Evolutionary conservation across 164 flowering plant genomes (phyloP).

Genomic region (Taxillus chinensis): DNA sequence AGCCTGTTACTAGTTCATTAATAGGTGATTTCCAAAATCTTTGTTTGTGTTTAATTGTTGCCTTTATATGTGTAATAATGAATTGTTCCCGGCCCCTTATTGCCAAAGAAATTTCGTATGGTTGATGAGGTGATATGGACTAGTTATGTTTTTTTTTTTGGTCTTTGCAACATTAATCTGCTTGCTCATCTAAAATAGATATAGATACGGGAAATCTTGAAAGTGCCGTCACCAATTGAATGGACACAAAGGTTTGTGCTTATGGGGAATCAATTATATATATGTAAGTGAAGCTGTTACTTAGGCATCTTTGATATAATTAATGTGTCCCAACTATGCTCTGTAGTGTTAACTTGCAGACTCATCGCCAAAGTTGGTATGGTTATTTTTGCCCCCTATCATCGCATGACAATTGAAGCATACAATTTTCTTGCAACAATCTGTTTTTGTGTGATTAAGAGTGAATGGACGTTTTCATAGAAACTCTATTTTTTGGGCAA

Average conservation of each 20-base stretch:
- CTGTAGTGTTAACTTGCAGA: slow-evolving; percentile 40
- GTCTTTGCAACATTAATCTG: slow-evolving; percentile 72
- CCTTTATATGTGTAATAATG: too few species aligned
- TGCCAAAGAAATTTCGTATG: too few species aligned
- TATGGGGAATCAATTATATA: too few species aligned
- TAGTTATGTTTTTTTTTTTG: slow-evolving; percentile 5
- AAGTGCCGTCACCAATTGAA: slow-evolving; percentile 73
- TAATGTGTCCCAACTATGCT: background rate
- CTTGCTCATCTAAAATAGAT: slow-evolving; percentile 97
- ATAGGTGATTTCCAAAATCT: slow-evolving; percentile 20
- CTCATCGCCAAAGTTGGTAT: slow-evolving; percentile 67
- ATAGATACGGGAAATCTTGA: slow-evolving; percentile 98
- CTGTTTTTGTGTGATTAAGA: too few species aligned
- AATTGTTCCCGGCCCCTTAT: too few species aligned
- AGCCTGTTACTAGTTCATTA: slow-evolving; percentile 60
- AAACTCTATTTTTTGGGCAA: too few species aligned
- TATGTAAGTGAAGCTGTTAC: background rate
- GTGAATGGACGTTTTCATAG: too few species aligned
- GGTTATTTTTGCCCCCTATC: slow-evolving; percentile 98
- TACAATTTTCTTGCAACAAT: slow-evolving; percentile 98
- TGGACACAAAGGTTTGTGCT: slow-evolving; percentile 88
- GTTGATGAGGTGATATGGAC: too few species aligned
- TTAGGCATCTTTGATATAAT: background rate
- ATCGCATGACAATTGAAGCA: slow-evolving; percentile 98
- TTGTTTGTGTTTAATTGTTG: too few species aligned